phyloP scores from a whole-genome alignment of 495 filamentous ascomycete genomes.

The Recurvomyces mirabilis region DNA sequence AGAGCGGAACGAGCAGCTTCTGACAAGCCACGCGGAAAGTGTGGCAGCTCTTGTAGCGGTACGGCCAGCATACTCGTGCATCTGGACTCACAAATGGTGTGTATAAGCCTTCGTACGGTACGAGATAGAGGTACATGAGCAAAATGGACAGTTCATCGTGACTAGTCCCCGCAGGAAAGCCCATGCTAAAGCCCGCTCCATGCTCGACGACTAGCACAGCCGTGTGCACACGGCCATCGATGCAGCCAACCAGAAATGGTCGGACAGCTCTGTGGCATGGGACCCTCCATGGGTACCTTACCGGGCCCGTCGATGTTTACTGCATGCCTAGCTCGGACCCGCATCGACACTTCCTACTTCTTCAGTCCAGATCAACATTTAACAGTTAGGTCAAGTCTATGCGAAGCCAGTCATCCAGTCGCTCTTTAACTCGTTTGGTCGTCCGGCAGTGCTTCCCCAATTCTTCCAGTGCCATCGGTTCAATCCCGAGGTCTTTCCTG shows the following conservation, averaged over 20 bases:
- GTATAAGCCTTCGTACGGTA: too few relatives aligned
- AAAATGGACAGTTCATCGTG: conserved; percentile 2
- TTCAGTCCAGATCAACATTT: not conserved
- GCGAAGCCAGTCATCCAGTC: not conserved
- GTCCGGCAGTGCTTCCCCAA: not conserved
- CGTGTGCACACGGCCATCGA: conserved; percentile 4
- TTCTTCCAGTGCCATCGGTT: not conserved
- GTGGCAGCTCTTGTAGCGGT: too few relatives aligned
- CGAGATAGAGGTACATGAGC: not conserved
- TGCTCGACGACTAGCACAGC: conserved; percentile 2
- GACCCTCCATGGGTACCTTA: conserved; percentile 8
- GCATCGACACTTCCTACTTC: conserved; percentile 7
- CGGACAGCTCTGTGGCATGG: not conserved
- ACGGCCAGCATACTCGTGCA: too few relatives aligned
- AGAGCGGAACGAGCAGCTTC: too few relatives aligned
- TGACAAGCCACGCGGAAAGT: too few relatives aligned
- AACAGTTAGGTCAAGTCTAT: conserved; percentile 1
- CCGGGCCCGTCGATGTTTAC: conserved; percentile 11
- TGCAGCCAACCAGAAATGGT: conserved; percentile 15
- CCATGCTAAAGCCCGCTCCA: not conserved
- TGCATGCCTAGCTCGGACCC: conserved; percentile 21
- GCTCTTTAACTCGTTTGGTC: not conserved
- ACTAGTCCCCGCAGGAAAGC: conserved; percentile 9
- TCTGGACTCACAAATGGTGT: too few relatives aligned
- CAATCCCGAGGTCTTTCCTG: not conserved